Evolutionary conservation across 441 rosid genomes (phyloP).

Genomic region (Pelargonium fulgidum): DNA sequence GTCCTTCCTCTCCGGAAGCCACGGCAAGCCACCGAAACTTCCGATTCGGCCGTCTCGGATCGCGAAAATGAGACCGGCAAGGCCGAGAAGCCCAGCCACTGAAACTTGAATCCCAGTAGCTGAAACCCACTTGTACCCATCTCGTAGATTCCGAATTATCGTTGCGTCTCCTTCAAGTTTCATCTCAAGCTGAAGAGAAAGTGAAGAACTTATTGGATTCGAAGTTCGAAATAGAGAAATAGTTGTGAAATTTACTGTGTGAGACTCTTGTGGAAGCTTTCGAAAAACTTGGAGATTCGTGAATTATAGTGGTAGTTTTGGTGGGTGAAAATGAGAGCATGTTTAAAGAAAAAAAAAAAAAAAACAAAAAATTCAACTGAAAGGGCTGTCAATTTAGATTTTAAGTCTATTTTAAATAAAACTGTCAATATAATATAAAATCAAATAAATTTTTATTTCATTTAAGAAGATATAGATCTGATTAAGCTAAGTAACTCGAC

Average conservation of each 20-base stretch:
- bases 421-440: too few species aligned
- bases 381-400: too few species aligned
- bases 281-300: too few species aligned
- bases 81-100: slow-evolving; percentile 41
- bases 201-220: too few species aligned
- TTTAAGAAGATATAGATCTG: too few species aligned
- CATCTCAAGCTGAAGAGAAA: not conserved
- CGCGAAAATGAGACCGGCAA: slow-evolving; percentile 44
- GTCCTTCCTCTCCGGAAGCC: slow-evolving; percentile 25
- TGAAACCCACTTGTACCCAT: slow-evolving; percentile 34
- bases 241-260: not conserved
- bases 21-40: slow-evolving; percentile 21
- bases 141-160: slow-evolving; percentile 19
- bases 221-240: not conserved
- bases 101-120: slow-evolving; percentile 38
- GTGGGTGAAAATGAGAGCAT: too few species aligned
- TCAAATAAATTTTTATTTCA: too few species aligned
- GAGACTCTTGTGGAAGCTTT: not conserved
- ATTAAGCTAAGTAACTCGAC: too few species aligned
- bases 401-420: too few species aligned
- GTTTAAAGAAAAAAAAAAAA: too few species aligned
- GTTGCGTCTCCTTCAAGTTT: slow-evolving; percentile 17
- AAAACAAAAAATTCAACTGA: too few species aligned
- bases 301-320: too few species aligned
- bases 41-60: slow-evolving; percentile 36